A percentile compares a stretch with the other conserved stretches of the same genome.
Evolutionary conservation across 306 rosid genomes (phyloP).

Genomic region (Malus asiatica): DNA sequence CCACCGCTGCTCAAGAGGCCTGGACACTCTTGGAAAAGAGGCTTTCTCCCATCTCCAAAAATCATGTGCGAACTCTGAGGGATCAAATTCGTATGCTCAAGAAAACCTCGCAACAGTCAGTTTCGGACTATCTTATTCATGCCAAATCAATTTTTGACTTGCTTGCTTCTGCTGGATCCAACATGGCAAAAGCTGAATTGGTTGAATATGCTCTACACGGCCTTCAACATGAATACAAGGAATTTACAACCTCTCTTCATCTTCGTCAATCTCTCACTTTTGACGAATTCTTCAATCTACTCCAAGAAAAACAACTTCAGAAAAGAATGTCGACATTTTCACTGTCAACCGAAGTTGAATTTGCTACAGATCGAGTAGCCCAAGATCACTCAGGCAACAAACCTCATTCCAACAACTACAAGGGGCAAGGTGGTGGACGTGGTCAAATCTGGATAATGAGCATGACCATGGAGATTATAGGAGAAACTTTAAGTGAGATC

Average conservation of each 20-base stretch:
- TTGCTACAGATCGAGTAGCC: neutral
- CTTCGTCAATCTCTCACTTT: neutral
- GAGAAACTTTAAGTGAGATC: no score
- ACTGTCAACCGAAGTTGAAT: neutral
- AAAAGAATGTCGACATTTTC: neutral
- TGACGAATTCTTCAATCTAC: neutral
- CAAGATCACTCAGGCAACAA: neutral
- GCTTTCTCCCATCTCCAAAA: neutral
- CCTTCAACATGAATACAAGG: neutral
- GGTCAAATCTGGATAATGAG: no score
- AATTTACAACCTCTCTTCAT: neutral
- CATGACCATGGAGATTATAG: no score
- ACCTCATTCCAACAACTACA: neutral
- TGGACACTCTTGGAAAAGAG: neutral
- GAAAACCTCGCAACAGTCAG: neutral
- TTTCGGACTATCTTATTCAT: neutral
- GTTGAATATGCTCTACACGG: neutral
- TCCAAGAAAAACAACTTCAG: neutral
- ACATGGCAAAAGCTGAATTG: neutral
- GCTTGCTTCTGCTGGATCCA: neutral
- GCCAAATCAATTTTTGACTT: neutral
- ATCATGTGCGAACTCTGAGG: neutral
- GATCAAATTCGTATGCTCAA: neutral
- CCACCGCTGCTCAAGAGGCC: neutral
- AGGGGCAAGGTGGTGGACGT: no score